Evolutionary conservation across 2,329 filamentous ascomycete species (phyloP).

Genomic region (Aspergillus tanneri): DNA sequence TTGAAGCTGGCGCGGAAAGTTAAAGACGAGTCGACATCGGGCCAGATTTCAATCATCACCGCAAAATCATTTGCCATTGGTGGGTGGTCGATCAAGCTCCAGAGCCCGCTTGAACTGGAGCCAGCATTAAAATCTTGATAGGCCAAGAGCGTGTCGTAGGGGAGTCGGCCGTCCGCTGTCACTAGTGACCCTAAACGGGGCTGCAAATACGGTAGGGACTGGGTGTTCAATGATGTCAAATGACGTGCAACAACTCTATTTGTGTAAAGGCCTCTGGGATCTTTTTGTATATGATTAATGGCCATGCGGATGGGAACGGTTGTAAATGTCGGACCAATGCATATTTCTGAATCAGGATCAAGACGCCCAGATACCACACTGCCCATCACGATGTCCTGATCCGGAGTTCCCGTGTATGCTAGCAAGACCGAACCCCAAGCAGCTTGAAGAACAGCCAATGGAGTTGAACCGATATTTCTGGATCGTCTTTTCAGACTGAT

Average conservation of each 20-base stretch:
- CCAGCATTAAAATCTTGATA: slow-evolving; percentile 34
- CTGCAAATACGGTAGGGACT: slow-evolving; percentile 25
- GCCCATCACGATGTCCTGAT: slow-evolving; percentile 36
- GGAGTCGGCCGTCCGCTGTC: slow-evolving; percentile 26
- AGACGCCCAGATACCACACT: slow-evolving; percentile 36
- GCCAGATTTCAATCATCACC: slow-evolving; percentile 35
- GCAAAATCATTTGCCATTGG: slow-evolving; percentile 34
- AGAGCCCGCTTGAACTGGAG: slow-evolving; percentile 15
- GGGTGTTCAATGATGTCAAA: slow-evolving; percentile 26
- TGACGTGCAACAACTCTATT: slow-evolving; percentile 26
- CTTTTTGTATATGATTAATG: slow-evolving; percentile 17
- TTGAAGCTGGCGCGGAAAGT: slow-evolving; percentile 31
- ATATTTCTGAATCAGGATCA: slow-evolving; percentile 23
- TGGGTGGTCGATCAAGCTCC: slow-evolving; percentile 22
- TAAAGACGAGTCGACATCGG: slow-evolving; percentile 22
- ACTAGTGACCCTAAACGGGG: slow-evolving; percentile 25
- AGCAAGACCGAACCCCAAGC: slow-evolving; percentile 38
- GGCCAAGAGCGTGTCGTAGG: slow-evolving; percentile 39
- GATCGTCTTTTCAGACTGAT: slow-evolving; percentile 33
- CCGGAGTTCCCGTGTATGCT: slow-evolving; percentile 33
- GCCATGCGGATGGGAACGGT: slow-evolving; percentile 35
- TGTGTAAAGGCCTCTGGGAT: slow-evolving; percentile 12
- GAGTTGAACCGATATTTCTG: slow-evolving; percentile 28
- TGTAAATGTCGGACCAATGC: slow-evolving; percentile 38
- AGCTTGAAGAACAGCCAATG: slow-evolving; percentile 38